Evolutionary conservation across 2,329 filamentous ascomycete species (phyloP).

Genomic region (Trichophyton mentagrophytes): DNA sequence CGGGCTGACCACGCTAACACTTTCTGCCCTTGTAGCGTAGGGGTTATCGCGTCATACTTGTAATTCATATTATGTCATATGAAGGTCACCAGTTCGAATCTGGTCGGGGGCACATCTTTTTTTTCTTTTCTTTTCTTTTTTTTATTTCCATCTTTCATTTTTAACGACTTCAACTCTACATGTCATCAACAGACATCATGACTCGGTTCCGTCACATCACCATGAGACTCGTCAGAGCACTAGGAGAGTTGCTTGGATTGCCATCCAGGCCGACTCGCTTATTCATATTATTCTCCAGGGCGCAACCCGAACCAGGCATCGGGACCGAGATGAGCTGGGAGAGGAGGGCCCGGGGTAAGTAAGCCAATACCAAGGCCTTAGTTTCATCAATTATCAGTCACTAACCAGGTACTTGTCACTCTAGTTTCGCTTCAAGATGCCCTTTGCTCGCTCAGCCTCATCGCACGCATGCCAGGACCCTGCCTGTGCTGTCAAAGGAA

Average conservation of each 20-base stretch:
- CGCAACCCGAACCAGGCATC: background rate
- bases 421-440: background rate
- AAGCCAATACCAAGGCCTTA: background rate
- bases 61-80: slow-evolving; percentile 5
- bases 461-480: background rate
- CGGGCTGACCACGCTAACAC: background rate
- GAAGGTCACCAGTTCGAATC: slow-evolving; percentile 4
- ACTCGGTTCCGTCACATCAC: too few relatives aligned
- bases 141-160: too few relatives aligned
- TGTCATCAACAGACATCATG: too few relatives aligned
- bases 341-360: too few relatives aligned
- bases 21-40: slow-evolving; percentile 3
- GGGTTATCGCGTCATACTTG: slow-evolving; percentile 4
- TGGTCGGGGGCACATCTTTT: background rate
- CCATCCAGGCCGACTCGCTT: background rate
- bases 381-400: background rate
- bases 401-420: background rate
- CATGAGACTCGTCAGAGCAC: too few relatives aligned
- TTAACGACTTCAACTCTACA: too few relatives aligned
- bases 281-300: background rate
- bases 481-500: background rate
- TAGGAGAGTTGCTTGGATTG: background rate
- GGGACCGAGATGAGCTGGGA: background rate
- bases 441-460: background rate
- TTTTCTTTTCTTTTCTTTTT: background rate